Base-by-base conservation (phyloP, 371 early-diverging fungal genomes). In the Paraphysoderma sedebokerense region DNA sequence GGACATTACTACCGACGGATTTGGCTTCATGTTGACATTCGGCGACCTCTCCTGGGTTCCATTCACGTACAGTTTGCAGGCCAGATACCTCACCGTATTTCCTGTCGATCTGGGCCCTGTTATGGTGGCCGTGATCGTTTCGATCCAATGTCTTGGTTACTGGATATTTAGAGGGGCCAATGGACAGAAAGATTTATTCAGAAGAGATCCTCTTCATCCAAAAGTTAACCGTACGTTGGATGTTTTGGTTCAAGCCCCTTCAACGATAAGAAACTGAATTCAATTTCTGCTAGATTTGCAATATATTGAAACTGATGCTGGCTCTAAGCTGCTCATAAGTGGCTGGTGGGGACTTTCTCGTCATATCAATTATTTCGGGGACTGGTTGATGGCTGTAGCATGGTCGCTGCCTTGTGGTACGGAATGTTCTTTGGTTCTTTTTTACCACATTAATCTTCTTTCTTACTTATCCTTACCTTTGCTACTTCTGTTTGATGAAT, bases 271-370 rank as follows among this genome's bases (percentile, higher is more conserved):
- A n/a, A n/a, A n/a, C n/a, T n/a, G n/a, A n/a, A n/a, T n/a, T n/a
- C n/a, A n/a, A n/a, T n/a, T 12, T 26, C n/a, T 1, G 44, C 35
- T 52, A 72, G 72, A 82, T 58, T 62, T 89, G 26, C 72, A 79
- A 61, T 91, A 70, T 60, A 81, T 93, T 45, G 66, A 79, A 48
- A 88, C 92, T 0, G 63, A 68, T 38, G 53, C 79, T 26, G 92
- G 92, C 17, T 72, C 77, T 38, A 77, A 74, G 48, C 67, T 95
- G 47, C 61, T 95, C 29, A 75, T 77, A 28, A 70, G 70, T 33
- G 90, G 96, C 11, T 95, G 92, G 92, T 93, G 92, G 86, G 92
- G 91, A 5, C 65, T 68, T 23, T 80, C 91, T 8, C 67, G 90
- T 34, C 87, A 95, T 56, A 83, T 92, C 54, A 90, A 95, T 61